Base-by-base conservation (phyloP, 176 grass and related monocot species). In the Paspalum notatum region DNA sequence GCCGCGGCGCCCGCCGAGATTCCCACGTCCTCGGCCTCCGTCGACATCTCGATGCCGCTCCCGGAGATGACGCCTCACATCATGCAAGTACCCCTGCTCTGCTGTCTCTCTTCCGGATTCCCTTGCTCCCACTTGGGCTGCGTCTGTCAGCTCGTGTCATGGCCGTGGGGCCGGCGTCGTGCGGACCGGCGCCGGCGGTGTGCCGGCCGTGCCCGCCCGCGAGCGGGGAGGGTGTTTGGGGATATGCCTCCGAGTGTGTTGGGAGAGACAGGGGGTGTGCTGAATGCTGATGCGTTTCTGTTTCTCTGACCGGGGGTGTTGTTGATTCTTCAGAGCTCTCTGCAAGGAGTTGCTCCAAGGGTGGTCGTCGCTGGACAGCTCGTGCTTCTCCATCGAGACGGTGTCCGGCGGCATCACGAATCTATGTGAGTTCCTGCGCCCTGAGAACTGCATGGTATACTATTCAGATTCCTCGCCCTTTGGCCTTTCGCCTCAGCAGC, bases 331-430 rank as follows among this genome's bases (percentile, higher is more conserved):
- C 91, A 99, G 96, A 85, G 48, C 45, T 66, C 75, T 99, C 46
- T 93, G 93, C 88, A 93, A 95, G 85, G 82, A 84, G 46, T 74
- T 91, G 78, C 82, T 99, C 57, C 60, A 41, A 67, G 91, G 82
- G 44, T 93, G 90, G 92, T 74, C 64, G 0, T 79, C 79, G 27
- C 58, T 93, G 74, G 90, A 93, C 72, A 80, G 67, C 85, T 95
- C 96, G 27, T 82, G 82, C 79, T 93, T 99, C 82, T 87, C 80
- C 1, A 90, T 90, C 57, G 87, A 93, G 38, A 99, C 78, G 0
- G 90, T 99, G 82, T 99, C 96, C 24, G 92, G 96, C 12, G 96
- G 96, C 75, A 95, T 99, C 75, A 99, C 93, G 39, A 99, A 99
- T 87, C 79, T 93, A 7, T 85, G 96, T 99, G 77, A 88, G 90